Evolutionary conservation across 768 basidiomycete genomes (phyloP), one percentile per base, ranked within the genome.

Genomic region (Amanita polypyramis): DNA sequence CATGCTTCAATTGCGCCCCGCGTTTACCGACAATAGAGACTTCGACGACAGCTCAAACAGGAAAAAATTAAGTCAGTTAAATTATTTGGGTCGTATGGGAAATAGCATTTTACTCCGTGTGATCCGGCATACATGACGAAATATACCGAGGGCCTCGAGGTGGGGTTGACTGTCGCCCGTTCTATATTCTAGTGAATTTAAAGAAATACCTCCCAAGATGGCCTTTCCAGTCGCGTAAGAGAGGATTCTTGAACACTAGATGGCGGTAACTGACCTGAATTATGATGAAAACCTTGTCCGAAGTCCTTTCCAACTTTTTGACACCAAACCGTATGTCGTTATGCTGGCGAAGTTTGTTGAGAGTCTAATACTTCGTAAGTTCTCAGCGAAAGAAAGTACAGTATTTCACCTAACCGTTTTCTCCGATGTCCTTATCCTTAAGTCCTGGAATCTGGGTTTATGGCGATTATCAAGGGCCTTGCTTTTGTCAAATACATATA

Each of bases 261-360:
- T 23, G 32, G 23, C 7, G n/a, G 35, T 1, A 10, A 50, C 62
- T 48, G 40, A 86, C 85, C 65, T 95, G 92, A 4, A 91, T 78
- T 35, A 92, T 66, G 5, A 94, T 59, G 60, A 87, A 81, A 8
- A 87, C 73, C 60, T 95, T 95, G 60, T 95, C 89, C 3, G 70
- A 62, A 0, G 82, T 73, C 52, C 74, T 80, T 38, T 83, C 82
- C 4, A 83, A 64, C 53, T 80, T 88, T 62, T 79, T 80, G 4
- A 85, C 62, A 37, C 77, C 72, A 61, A 79, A 96, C 1, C 90
- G 81, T 49, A 94, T 86, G 51, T 91, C 90, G n/a, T 70, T 69
- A 49, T 88, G 79, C 42, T 66, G 70, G 47, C 78, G 72, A 37
- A 92, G 70, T 56, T 75, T 82, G 58, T 87, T 87, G 54, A 79